Evolutionary conservation across 352 stramenopile genomes (phyloP), one percentile per base, ranked within the genome.

Genomic region (Globisporangium spinosum): DNA sequence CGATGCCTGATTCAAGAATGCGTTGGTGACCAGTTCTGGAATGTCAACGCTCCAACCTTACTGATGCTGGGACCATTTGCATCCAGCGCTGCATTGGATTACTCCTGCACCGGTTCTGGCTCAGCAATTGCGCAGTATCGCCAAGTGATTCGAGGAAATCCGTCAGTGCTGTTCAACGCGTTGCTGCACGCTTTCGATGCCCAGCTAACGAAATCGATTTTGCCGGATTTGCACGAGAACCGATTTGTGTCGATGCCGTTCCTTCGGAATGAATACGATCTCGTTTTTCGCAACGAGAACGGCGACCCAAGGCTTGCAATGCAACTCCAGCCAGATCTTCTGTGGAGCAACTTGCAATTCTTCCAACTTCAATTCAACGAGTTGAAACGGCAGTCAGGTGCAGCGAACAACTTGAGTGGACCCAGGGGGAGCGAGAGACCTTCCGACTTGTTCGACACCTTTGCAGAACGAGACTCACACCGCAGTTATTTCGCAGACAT

Each of bases 21-120:
- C 56, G 70, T 67, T 34, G 80, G 77, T 8, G 77, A 84, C 25
- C 85, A 94, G 60, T 95, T 95, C 43, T 95, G 87, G 87, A 69
- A 81, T 17, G 76, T 92, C 0, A 81, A 94, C 51, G 83, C 79
- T 1, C 82, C 78, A 0, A 80, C 93, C 20, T 78, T 80, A 77
- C 77, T 89, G 56, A 70, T 79, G 3, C 72, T 95, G 1, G 87
- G 87, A 23, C 77, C 76, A 0, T 89, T 85, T 69, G 70, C 83
- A 10, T 82, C 83, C 4, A 87, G 80, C 47, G 82, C 87, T 53
- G 73, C 80, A 1, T 69, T 93, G 25, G 72, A 82, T 17, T 62
- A 78, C 5, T 35, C 63, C 17, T 54, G 59, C 2, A 29, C 62
- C 15, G 34, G 20, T 5, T 38, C 35, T 25, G 51, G 51, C 13